These are phyloP conservation scores for Talaromyces sp. DNA, from an alignment of 2,329 filamentous ascomycete species.

Conservation along the genomic window DNA sequence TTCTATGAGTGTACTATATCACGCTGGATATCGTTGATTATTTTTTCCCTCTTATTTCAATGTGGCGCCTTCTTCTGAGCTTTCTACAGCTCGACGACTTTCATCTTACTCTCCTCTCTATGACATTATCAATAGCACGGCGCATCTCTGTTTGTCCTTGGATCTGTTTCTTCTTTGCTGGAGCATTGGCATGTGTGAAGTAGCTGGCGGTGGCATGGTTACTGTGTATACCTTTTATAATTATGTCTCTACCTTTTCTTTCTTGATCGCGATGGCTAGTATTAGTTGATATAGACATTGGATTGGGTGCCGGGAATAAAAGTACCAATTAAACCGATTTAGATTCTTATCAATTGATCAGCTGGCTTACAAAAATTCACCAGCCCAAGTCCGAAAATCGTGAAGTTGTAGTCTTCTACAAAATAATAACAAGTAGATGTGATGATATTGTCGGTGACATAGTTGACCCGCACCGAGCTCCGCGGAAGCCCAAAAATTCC, in stretches of 20 bases:
- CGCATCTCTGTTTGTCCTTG: constrained; percentile 11
- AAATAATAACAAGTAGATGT: too few species aligned
- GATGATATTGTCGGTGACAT: neutral
- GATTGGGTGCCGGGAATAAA: neutral
- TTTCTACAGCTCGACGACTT: neutral
- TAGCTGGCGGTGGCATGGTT: constrained; percentile 2
- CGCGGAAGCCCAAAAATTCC: neutral
- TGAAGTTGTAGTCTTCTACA: too few species aligned
- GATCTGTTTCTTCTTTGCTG: constrained; percentile 4
- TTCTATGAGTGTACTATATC: constrained; percentile 8
- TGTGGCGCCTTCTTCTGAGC: neutral
- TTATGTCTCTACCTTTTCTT: neutral
- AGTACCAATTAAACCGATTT: neutral
- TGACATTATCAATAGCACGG: constrained; percentile 13
- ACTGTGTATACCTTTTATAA: neutral
- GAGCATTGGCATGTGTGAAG: constrained; percentile 10
- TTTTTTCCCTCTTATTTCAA: neutral
- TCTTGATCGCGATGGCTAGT: neutral
- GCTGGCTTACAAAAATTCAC: too few species aligned
- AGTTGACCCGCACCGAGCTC: constrained; percentile 3
- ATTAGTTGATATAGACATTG: neutral
- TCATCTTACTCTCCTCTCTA: constrained; percentile 9
- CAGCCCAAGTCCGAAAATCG: too few species aligned
- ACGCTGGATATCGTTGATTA: constrained; percentile 2
- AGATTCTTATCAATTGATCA: neutral